These are phyloP conservation scores for Populus euphratica DNA, from an alignment of 345 rosid species.

Conservation along the genomic window DNA sequence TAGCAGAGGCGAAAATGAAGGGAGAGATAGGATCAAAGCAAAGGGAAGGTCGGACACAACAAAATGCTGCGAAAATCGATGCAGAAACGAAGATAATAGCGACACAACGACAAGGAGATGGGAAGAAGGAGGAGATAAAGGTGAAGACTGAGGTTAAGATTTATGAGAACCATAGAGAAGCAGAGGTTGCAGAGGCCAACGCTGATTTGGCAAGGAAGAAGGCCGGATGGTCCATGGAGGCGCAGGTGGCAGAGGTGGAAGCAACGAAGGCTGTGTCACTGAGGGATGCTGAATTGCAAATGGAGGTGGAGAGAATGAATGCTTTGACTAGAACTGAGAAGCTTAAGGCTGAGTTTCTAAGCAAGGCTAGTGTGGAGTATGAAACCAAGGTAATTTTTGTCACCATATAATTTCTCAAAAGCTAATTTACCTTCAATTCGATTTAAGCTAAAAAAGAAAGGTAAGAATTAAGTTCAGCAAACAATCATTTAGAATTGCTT, in stretches of 20 bases:
- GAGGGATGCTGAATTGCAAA: slow-evolving; percentile 70
- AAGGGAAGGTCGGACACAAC: slow-evolving; percentile 54
- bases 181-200: slow-evolving; percentile 69
- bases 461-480: background rate
- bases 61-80: slow-evolving; percentile 71
- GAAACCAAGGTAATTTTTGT: slow-evolving; percentile 50
- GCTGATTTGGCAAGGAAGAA: slow-evolving; percentile 67
- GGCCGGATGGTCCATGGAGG: slow-evolving; percentile 60
- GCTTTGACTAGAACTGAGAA: slow-evolving; percentile 61
- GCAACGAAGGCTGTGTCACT: slow-evolving; percentile 63
- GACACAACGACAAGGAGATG: slow-evolving; percentile 57
- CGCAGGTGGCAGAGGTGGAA: slow-evolving; percentile 74
- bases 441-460: background rate
- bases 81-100: slow-evolving; percentile 66
- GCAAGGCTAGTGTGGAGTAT: slow-evolving; percentile 74
- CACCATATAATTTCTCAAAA: background rate
- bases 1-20: slow-evolving; percentile 71
- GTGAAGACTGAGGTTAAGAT: slow-evolving; percentile 62
- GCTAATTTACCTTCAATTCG: background rate
- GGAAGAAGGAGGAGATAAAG: slow-evolving; percentile 63
- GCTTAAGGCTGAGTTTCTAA: slow-evolving; percentile 75
- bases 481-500: background rate
- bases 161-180: slow-evolving; percentile 67
- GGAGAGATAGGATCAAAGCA: slow-evolving; percentile 70
- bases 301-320: slow-evolving; percentile 72